These are phyloP conservation scores for Rhodotorula graminis DNA, from an alignment of 768 basidiomycete genomes.

Conservation along the genomic window DNA sequence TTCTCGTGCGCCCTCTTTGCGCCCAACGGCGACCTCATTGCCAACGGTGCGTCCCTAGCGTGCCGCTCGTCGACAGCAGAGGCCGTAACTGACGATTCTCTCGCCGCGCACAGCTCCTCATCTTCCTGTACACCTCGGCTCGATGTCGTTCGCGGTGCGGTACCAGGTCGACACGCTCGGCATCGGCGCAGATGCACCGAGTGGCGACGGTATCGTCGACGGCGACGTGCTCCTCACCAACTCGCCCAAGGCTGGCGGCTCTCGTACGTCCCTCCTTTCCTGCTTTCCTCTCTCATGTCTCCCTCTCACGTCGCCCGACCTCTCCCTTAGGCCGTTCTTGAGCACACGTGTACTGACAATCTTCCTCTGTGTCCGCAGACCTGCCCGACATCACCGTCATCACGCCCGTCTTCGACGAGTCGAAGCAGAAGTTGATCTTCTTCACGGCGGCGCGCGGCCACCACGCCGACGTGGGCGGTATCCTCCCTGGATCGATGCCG, in stretches of 20 bases:
- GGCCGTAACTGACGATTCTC: no score
- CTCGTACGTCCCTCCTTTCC: constrained; percentile 5
- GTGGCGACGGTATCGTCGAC: constrained; percentile 63
- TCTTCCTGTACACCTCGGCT: constrained; percentile 35
- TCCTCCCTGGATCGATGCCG: constrained; percentile 79
- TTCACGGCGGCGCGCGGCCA: constrained; percentile 74
- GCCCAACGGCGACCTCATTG: constrained; percentile 88
- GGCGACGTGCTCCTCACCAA: constrained; percentile 94
- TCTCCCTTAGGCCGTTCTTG: no score
- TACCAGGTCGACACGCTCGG: constrained; percentile 41
- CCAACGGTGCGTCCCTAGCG: constrained; percentile 53
- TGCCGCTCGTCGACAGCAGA: neutral
- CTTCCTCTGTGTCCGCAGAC: no score
- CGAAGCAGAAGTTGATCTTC: constrained; percentile 50
- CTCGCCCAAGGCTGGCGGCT: constrained; percentile 71
- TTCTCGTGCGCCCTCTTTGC: constrained; percentile 93
- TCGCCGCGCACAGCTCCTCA: constrained; percentile 25
- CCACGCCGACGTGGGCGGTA: constrained; percentile 82
- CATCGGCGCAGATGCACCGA: constrained; percentile 7
- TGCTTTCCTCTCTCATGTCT: constrained; percentile 22
- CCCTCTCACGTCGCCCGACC: constrained; percentile 7
- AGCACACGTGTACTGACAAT: no score
- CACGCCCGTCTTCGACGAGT: constrained; percentile 72
- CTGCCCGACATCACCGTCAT: constrained; percentile 83
- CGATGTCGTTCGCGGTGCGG: constrained; percentile 45